Conservation (phyloP, 768 basidiomycete genomes). For the Lentinula edodes region DNA sequence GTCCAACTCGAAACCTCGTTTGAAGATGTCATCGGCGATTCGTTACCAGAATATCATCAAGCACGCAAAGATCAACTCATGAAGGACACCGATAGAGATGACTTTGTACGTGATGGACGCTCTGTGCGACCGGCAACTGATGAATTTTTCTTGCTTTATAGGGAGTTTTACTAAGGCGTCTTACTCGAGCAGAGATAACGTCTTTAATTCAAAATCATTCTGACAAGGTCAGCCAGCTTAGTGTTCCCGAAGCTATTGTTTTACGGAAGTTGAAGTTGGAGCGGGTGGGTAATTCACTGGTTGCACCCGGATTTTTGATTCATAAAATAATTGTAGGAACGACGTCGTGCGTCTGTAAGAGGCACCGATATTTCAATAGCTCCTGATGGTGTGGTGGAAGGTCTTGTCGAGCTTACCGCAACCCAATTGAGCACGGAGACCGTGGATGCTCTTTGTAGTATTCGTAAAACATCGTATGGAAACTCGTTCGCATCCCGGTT, state of each 20-base stretch:
- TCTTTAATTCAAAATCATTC: constrained; percentile 23
- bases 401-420: constrained; percentile 21
- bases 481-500: constrained; percentile 65
- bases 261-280: constrained; percentile 42
- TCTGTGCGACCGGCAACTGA: background rate
- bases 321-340: constrained; percentile 23
- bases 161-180: constrained; percentile 63
- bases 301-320: background rate
- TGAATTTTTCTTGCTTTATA: constrained; percentile 12
- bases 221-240: constrained; percentile 9
- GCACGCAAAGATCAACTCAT: background rate
- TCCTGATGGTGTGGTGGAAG: constrained; percentile 27
- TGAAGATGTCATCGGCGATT: background rate
- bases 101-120: background rate
- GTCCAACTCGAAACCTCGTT: background rate
- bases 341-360: constrained; percentile 17
- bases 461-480: constrained; percentile 59
- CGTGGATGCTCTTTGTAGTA: constrained; percentile 47
- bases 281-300: constrained; percentile 23
- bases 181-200: constrained; percentile 36
- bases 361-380: constrained; percentile 13
- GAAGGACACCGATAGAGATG: constrained; percentile 1
- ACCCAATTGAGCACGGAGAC: constrained; percentile 25
- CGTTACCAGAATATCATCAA: background rate
- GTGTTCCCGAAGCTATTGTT: constrained; percentile 26